Conservation (phyloP, 164 flowering plant genomes). For the Tetracentron sinense region DNA sequence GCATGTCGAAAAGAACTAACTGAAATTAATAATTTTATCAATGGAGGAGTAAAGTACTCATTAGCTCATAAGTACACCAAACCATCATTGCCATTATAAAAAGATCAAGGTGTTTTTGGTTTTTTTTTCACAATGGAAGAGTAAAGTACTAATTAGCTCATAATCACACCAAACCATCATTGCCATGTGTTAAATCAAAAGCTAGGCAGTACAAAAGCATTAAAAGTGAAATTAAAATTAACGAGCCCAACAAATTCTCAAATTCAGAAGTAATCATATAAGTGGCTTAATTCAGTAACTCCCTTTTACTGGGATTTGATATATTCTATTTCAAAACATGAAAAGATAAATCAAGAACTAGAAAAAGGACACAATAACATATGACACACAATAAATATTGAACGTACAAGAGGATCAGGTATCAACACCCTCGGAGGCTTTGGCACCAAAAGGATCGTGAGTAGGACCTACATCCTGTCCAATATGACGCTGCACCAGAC, state of each 20-base stretch:
- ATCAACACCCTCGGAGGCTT: conserved; percentile 58
- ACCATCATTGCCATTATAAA: not conserved
- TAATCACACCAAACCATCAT: not conserved
- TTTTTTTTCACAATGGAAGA: too few species aligned
- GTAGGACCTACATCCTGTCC: conserved; percentile 91
- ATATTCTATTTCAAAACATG: not conserved
- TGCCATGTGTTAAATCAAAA: not conserved
- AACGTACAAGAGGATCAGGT: conserved; percentile 37
- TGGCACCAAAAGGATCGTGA: conserved; percentile 81
- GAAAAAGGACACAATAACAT: not conserved
- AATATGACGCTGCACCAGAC: conserved; percentile 88
- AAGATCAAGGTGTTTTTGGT: too few species aligned
- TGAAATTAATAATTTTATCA: too few species aligned
- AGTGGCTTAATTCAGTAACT: not conserved
- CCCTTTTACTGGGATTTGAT: not conserved
- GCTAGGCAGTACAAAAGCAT: not conserved
- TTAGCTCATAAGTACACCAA: not conserved
- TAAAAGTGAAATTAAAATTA: too few species aligned
- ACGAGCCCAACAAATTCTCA: not conserved
- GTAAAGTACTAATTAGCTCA: not conserved
- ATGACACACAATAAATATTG: not conserved
- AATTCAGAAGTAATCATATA: not conserved
- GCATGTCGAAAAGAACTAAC: too few species aligned
- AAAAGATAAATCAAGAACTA: not conserved
- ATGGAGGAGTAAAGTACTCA: not conserved